Evolutionary conservation across 1,284 basidiomycete genomes (phyloP), one percentile per base, ranked within the genome.

Genomic region (Cutaneotrichosporon mucoides): DNA sequence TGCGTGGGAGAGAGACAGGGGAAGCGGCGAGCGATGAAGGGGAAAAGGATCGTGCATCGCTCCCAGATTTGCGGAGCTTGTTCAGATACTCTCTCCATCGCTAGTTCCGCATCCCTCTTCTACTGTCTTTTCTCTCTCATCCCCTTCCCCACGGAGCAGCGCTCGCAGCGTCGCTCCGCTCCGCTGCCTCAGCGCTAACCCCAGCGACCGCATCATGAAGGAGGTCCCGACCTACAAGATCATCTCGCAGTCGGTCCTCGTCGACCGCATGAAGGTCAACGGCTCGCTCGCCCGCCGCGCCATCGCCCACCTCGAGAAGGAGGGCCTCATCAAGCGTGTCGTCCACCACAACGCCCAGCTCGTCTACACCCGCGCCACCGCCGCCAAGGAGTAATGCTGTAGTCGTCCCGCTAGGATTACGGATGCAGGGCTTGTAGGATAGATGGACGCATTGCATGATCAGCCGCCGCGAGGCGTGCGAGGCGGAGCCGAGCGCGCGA

Each of bases 221-320:
- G 96, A 99, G 82, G 93, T 95, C 80, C 96, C 96, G 52, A 95
- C 94, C 78, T 99, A 95, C 92, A 92, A 92, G 79, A 91, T 99
- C 85, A 94, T 99, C 86, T 90, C 89, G 77, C 92, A 95, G 82
- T 88, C 87, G 72, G 93, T 94, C 80, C 88, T 99, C 81, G 97
- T 99, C 76, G 96, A 99, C 83, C 88, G 96, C 72, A 79, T 78
- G 76, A 79, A 79, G 76, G 84, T 99, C 81, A 95, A 94, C 81
- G 96, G 95, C 65, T 90, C 88, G 73, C 84, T 99, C 73, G 95
- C 95, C 56, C 91, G 96, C 66, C 80, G 91, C 69, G 93, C 92
- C 62, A 98, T 99, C 80, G 84, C 84, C 70, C 90, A 95, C 82
- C 81, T 99, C 79, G 92, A 92, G 85, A 90, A 88, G 81, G 93